Evolutionary conservation across 768 basidiomycete genomes (phyloP).

Genomic region (Tulasnella calospora): DNA sequence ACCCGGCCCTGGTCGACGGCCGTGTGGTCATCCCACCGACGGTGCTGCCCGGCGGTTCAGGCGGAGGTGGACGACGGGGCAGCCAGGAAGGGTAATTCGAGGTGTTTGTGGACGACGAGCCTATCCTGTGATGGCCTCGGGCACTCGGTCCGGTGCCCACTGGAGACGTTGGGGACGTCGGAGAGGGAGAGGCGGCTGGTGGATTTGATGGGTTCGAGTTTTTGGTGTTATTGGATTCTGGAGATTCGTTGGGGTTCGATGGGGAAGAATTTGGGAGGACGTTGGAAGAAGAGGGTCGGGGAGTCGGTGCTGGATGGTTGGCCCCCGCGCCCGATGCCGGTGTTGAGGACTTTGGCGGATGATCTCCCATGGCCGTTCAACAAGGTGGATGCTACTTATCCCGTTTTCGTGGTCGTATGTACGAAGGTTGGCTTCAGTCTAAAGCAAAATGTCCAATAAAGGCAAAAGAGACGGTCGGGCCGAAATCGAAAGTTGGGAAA

Average conservation of each 20-base stretch:
- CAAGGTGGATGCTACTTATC: neutral
- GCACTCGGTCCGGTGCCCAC: neutral
- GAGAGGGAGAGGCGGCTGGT: neutral
- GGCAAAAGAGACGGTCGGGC: neutral
- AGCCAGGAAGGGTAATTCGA: conserved; percentile 75
- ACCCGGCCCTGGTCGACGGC: conserved; percentile 21
- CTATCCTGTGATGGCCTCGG: conserved; percentile 18
- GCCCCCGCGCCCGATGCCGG: too few species aligned
- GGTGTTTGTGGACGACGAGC: conserved; percentile 20
- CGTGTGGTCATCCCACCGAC: conserved; percentile 17
- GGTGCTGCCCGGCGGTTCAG: conserved; percentile 62
- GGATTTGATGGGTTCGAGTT: neutral
- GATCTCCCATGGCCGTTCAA: neutral
- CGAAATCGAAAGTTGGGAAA: neutral
- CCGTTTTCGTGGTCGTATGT: neutral
- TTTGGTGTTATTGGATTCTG: conserved; percentile 13
- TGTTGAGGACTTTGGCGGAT: neutral
- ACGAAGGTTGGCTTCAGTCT: neutral
- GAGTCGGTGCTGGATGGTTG: conserved; percentile 2
- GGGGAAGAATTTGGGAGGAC: conserved; percentile 6
- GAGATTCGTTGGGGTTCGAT: neutral
- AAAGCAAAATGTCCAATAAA: neutral
- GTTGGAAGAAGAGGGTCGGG: conserved; percentile 9
- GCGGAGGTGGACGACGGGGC: conserved; percentile 69
- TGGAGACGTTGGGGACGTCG: conserved; percentile 18